Base-by-base conservation (phyloP, 2,329 filamentous ascomycete species). In the Fusarium sp. region DNA sequence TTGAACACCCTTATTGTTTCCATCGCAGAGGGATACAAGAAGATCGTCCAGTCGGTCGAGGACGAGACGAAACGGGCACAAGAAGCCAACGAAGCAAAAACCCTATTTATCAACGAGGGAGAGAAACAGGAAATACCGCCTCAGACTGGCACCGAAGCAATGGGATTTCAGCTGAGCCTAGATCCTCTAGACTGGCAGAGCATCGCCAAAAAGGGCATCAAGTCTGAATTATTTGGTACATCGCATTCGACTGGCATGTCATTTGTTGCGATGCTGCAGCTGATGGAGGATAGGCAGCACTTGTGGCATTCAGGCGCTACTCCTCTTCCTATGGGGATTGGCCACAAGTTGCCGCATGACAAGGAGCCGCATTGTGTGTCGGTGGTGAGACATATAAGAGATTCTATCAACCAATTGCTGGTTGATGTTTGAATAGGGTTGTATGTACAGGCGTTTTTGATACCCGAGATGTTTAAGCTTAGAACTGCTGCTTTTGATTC, bases 281-380 rank as follows among this genome's bases (percentile, higher is more conserved):
- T 62, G 34, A 69, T 71, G 69, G 69, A 71, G 28, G 58, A 71
- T 12, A 64, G 69, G 8, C 69, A 71, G 24, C 36, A 56, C 2
- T 24, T 47, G 5, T 71, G 69, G 69, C 69, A 71, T 28, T 70
- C 69, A 10, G 69, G 69, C 1, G 41, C 43, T 3, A 26, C 55
- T 6, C 51, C 49, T 26, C 29, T 54, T 8, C 50, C 44, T 1
- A 48, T 29, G 4, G 54, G 60, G 6, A 60, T 56, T 15, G 61
- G 39, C 1, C 49, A 40, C 12, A 36, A 34, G 5, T 22, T 58
- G 45, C 28, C 44, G 4, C 58, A 56, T 29, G 59, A 53, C 19
- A 67, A 67, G 24, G 69, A 71, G 13, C 69, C 69, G 1, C 47
- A 64, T 44, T 71, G 69, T 26, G 64, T 71, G 3, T 65, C 50